Evolutionary conservation across 139 green algal species (phyloP).

Genomic region (Tetraselmis chui): DNA sequence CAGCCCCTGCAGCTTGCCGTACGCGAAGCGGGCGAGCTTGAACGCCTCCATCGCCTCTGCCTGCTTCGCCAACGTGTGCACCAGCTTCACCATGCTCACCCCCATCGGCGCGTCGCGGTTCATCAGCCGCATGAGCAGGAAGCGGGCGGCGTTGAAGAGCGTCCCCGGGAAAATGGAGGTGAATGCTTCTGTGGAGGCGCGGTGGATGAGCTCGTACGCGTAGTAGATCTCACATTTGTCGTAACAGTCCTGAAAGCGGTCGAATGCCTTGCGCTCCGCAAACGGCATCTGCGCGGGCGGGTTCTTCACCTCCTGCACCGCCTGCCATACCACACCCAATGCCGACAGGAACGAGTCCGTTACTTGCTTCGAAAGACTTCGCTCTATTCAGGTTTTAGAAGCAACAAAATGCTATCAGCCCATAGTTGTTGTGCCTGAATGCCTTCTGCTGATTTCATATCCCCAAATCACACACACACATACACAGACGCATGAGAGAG

Average conservation of each 20-base stretch:
- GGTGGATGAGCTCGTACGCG: conserved; percentile 61
- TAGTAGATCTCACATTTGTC: conserved; percentile 64
- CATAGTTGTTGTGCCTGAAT: too few species aligned
- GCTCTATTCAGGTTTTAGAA: conserved; percentile 31
- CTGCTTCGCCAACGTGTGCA: conserved; percentile 53
- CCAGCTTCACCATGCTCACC: conserved; percentile 23
- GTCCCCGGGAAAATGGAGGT: conserved; percentile 28
- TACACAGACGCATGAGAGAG: too few species aligned
- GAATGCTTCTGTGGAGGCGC: conserved; percentile 45
- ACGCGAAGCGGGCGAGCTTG: conserved; percentile 72
- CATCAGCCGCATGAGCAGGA: conserved; percentile 56
- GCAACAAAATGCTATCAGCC: conserved; percentile 52
- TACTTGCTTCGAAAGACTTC: conserved; percentile 51
- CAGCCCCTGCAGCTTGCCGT: conserved; percentile 55
- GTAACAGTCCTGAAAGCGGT: conserved; percentile 50
- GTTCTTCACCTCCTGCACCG: conserved; percentile 29
- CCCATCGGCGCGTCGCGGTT: conserved; percentile 15
- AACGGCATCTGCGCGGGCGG: conserved; percentile 24
- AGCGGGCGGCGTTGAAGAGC: conserved; percentile 56
- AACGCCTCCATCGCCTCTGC: conserved; percentile 52
- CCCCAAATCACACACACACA: too few species aligned
- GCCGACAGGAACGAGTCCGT: conserved; percentile 60
- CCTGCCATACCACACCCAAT: conserved; percentile 29
- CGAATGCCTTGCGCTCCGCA: conserved; percentile 31
- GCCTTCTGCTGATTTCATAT: too few species aligned